Evolutionary conservation across 2,329 filamentous ascomycete species (phyloP), one percentile per base, ranked within the genome.

Genomic region (Botrytis galanthina): DNA sequence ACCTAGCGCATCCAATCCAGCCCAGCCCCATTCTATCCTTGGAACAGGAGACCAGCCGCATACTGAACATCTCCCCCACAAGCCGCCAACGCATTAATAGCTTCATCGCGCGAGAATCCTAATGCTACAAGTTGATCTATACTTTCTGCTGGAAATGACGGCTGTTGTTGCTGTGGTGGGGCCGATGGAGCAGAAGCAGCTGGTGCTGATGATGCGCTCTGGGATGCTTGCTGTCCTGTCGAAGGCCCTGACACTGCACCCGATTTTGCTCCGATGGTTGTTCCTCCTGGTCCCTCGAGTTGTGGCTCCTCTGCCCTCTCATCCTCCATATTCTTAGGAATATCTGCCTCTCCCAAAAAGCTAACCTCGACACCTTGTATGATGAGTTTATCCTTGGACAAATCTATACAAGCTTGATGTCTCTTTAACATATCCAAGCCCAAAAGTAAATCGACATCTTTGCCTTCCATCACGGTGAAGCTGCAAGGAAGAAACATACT

Each of bases 381-480:
- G 75, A 97, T 88, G 29, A 99, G 88, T 76, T 91, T 93, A 79
- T 96, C 94, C 80, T 91, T 92, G 76, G 90, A 88, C 20, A 99
- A 87, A 81, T 99, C 96, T 79, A 99, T 95, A 78, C 88, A 92
- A 51, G 95, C 96, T 83, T 97, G 95, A 83, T 98, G 95, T 57
- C 96, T 90, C 84, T 97, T 98, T 75, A 99, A 87, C 93, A 99
- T 99, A 82, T 99, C 96, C 60, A 99, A 85, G 5, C 96, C 96
- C 20, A 99, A 89, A 3, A 99, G 88, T 29, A 99, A 86, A 81
- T 98, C 96, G 37, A 99, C 96, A 70, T 94, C 91, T 83, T 98
- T 99, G 76, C 96, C 96, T 84, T 99, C 96, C 96, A 99, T 99
- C 80, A 99, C 96, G 4, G 96, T 99, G 82, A 99, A 99, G 74